These are phyloP conservation scores for Mallotus japonicus DNA, from an alignment of 441 rosid genomes.

Conservation along the genomic window DNA sequence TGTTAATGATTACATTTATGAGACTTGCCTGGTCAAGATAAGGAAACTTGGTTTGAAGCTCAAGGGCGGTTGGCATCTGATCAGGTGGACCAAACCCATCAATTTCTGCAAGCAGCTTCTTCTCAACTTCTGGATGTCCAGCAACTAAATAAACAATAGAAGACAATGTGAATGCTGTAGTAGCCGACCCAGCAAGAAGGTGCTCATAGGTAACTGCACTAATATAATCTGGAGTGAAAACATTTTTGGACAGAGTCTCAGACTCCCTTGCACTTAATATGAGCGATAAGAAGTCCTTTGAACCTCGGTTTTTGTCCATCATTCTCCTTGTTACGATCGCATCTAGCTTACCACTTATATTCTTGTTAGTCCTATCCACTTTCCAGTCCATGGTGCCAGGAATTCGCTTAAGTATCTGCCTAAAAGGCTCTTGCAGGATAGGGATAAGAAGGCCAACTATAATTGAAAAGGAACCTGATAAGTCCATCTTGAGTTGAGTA, in stretches of 20 bases:
- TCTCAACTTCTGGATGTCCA: constrained; percentile 73
- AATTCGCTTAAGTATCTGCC: constrained; percentile 80
- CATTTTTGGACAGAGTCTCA: constrained; percentile 41
- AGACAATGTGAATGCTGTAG: constrained; percentile 80
- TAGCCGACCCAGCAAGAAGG: constrained; percentile 90
- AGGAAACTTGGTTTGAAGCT: constrained; percentile 69
- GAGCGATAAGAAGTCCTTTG: constrained; percentile 78
- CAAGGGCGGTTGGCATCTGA: constrained; percentile 53
- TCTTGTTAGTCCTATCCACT: constrained; percentile 59
- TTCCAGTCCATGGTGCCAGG: constrained; percentile 92
- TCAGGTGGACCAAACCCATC: constrained; percentile 62
- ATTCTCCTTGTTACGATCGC: constrained; percentile 73
- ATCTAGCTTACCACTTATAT: constrained; percentile 55
- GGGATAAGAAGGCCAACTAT: constrained; percentile 75
- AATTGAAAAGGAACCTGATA: constrained; percentile 82
- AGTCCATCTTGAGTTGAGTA: constrained; percentile 91
- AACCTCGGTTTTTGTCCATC: constrained; percentile 42
- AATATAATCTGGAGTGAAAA: constrained; percentile 63
- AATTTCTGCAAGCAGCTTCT: constrained; percentile 65
- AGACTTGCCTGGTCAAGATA: constrained; percentile 77
- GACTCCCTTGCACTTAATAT: constrained; percentile 71
- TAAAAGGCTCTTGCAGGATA: constrained; percentile 79
- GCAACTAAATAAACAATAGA: constrained; percentile 66
- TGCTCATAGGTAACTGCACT: constrained; percentile 92
- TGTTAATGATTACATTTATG: not conserved